Conservation (phyloP, 306 rosid species). For the Cicer chorassanicum region DNA sequence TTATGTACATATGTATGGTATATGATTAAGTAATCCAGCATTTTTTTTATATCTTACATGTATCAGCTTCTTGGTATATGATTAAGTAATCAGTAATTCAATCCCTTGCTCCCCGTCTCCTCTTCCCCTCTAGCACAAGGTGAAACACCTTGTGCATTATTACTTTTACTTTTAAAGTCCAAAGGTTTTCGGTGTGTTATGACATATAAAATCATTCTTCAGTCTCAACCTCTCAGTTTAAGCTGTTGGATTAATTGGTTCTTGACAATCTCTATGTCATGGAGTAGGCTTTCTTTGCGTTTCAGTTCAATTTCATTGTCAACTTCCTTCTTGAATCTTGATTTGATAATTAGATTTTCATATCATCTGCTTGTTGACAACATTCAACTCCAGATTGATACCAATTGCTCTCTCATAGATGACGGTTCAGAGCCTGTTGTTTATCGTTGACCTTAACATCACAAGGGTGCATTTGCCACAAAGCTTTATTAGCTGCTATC, state of each 20-base stretch:
- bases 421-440: constrained; percentile 3
- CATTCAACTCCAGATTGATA: constrained; percentile 14
- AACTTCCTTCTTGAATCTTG: constrained; percentile 7
- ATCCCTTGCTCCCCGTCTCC: not conserved
- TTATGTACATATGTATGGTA: not conserved
- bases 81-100: not conserved
- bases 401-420: constrained; percentile 19
- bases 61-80: not conserved
- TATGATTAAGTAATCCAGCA: not conserved
- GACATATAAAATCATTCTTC: constrained; percentile 4
- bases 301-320: constrained; percentile 6
- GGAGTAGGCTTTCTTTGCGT: not conserved
- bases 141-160: not conserved
- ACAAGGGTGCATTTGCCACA: constrained; percentile 25
- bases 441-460: constrained; percentile 22
- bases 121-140: not conserved
- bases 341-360: constrained; percentile 27
- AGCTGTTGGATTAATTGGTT: not conserved
- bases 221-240: constrained; percentile 4
- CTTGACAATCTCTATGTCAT: not conserved
- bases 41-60: no score
- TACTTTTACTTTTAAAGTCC: not conserved
- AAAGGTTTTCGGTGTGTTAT: not conserved
- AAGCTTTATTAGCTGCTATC: not conserved
- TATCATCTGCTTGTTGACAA: constrained; percentile 28